Percentiles rank a stretch among this genome's conserved stretches.
phyloP scores from a whole-genome alignment of 331 rosid genomes.

The Rhamnella rubrinervis region DNA sequence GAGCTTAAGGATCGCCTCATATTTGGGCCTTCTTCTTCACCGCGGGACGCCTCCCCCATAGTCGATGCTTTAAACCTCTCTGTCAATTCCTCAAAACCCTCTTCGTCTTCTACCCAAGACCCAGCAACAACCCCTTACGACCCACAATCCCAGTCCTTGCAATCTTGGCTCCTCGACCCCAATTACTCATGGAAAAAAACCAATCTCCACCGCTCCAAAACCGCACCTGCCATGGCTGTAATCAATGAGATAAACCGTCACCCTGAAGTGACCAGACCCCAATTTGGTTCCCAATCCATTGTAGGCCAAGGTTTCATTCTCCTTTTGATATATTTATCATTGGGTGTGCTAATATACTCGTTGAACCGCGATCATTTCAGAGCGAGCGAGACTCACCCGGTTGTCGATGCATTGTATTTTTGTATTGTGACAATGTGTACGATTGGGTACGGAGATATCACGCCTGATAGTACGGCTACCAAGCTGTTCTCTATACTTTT shows the following conservation, averaged over 20 bases:
- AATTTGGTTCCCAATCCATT: conserved; percentile 50
- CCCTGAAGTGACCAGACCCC: conserved; percentile 44
- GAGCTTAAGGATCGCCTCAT: conserved; percentile 81
- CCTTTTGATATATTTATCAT: conserved; percentile 54
- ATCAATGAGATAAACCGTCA: conserved; percentile 41
- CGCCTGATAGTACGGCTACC: conserved; percentile 66
- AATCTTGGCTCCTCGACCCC: conserved; percentile 58
- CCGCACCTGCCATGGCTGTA: conserved; percentile 93
- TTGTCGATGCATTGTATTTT: conserved; percentile 87
- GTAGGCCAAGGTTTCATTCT: conserved; percentile 66
- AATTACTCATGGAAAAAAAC: conserved; percentile 44
- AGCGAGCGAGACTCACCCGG: conserved; percentile 69
- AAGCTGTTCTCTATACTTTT: conserved; percentile 83
- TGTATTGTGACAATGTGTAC: conserved; percentile 98
- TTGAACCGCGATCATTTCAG: conserved; percentile 54
- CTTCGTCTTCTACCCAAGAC: conserved; percentile 45
- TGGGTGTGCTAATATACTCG: conserved; percentile 81
- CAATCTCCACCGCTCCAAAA: conserved; percentile 80
- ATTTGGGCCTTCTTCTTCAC: conserved; percentile 62
- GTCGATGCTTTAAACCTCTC: conserved; percentile 68
- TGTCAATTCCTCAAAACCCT: conserved; percentile 39
- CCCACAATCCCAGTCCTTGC: conserved; percentile 27
- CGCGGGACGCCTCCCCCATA: conserved; percentile 44
- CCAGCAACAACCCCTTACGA: conserved; percentile 21
- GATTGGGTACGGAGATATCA: conserved; percentile 93